Evolutionary conservation across 2,329 filamentous ascomycete species (phyloP).

Genomic region (Ceratocystis albifundus): DNA sequence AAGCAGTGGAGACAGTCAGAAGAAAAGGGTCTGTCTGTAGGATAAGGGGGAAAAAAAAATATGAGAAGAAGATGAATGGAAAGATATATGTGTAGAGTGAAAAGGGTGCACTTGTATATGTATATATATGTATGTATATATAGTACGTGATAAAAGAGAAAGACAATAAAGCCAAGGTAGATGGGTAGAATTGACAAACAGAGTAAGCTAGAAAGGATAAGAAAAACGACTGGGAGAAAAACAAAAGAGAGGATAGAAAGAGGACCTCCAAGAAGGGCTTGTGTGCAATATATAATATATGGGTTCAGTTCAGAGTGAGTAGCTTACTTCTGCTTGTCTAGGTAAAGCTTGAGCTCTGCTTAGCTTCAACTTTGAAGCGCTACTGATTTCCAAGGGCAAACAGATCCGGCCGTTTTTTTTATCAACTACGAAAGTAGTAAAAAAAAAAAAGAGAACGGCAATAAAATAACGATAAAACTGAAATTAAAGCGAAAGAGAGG

Average conservation of each 20-base stretch:
- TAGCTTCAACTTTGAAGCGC: slow-evolving; percentile 7
- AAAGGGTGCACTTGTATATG: not conserved
- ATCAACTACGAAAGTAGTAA: not conserved
- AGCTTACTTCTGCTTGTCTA: not conserved
- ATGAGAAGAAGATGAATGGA: not conserved
- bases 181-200: not conserved
- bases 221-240: not conserved
- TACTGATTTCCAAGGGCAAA: slow-evolving; percentile 29
- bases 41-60: not conserved
- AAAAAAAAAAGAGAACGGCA: slow-evolving; percentile 29
- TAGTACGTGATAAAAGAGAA: not conserved
- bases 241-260: not conserved
- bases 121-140: not conserved
- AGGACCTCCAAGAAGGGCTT: not conserved
- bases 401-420: slow-evolving; percentile 26
- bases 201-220: not conserved
- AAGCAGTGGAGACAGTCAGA: too few relatives aligned
- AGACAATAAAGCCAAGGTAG: not conserved
- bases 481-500: not conserved
- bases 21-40: too few relatives aligned
- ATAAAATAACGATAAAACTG: slow-evolving; percentile 26
- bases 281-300: not conserved
- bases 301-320: not conserved
- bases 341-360: not conserved
- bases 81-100: not conserved